These are phyloP conservation scores for Trichophyton verrucosum DNA, from an alignment of 2,329 filamentous ascomycete genomes.

Conservation along the genomic window DNA sequence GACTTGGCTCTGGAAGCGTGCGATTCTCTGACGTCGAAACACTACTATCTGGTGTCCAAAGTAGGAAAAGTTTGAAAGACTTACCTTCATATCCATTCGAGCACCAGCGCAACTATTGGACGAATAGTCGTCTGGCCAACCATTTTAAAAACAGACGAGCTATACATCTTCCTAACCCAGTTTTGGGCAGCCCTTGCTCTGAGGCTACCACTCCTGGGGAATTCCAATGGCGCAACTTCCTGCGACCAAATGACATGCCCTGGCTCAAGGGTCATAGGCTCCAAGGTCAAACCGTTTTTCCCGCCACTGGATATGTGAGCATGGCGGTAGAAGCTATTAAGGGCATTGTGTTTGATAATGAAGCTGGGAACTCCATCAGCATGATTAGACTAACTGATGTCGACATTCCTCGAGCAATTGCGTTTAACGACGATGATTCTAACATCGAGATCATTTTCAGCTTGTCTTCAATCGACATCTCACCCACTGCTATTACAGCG, in stretches of 20 bases:
- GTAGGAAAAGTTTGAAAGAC: background rate
- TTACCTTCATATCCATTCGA: conserved; percentile 15
- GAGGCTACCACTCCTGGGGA: conserved; percentile 11
- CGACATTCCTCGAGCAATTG: conserved; percentile 17
- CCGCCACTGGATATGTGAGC: conserved; percentile 17
- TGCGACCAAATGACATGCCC: conserved; percentile 18
- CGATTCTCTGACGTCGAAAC: conserved; percentile 1
- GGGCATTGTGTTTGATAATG: conserved; percentile 10
- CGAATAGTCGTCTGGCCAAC: conserved; percentile 11
- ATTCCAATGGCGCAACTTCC: conserved; percentile 20
- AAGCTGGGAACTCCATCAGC: background rate
- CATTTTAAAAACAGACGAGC: conserved; percentile 14
- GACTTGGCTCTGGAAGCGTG: conserved; percentile 2
- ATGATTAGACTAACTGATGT: conserved; percentile 13
- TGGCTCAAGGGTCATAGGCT: conserved; percentile 26
- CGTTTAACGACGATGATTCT: background rate
- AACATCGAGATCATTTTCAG: background rate
- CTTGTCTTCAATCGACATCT: conserved; percentile 14
- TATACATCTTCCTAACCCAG: conserved; percentile 10
- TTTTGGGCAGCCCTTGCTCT: conserved; percentile 12
- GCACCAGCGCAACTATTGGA: conserved; percentile 12
- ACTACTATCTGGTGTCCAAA: background rate
- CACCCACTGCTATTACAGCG: background rate
- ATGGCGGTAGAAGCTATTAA: conserved; percentile 18
- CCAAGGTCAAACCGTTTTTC: conserved; percentile 21